Evolutionary conservation across 345 rosid species (phyloP), one percentile per base, ranked within the genome.

Genomic region (Raphanus raphanistrum): DNA sequence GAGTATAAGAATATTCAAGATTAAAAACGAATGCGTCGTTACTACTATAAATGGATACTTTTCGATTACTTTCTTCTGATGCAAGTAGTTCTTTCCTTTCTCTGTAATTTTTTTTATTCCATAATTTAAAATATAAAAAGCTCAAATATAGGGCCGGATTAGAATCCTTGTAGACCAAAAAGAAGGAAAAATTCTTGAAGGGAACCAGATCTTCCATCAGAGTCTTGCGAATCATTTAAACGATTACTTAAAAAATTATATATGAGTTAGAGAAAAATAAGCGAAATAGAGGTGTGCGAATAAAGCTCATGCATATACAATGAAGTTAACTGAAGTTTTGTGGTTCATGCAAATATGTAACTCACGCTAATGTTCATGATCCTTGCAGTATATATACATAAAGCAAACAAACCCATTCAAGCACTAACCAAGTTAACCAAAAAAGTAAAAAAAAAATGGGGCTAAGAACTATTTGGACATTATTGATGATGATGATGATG

Each of bases 251-350:
- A 48, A 57, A 52, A 35, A 59, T 9, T 0, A 21, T 21, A 21
- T 11, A 21, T 12, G 16, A 8, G 8, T 26, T 21, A 10, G 28
- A 13, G 15, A 59, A 4, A 9, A 63, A 11, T 11, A 59, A 67
- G 1, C 6, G 60, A 33, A 35, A 33, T 43, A 59, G 31, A 33
- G 1, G 25, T 62, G 69, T 76, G 54, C 32, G 68, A 68, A 76
- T 6, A 73, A 68, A 59, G 31, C 45, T 72, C 82, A 79, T 73
- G 77, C 64, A 68, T 67, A 25, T 79, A 66, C 57, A 66, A 68
- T 72, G 77, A 41, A 27, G 16, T 27, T 31, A 55, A 48, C 38
- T 52, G 17, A 61, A 77, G 48, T 10, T 70, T 27, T 70, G 29
- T 15, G 17, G 48, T 38, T 66, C 78, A 74, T 78, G 73, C 59